Conservation (phyloP, 2,329 filamentous ascomycete species). For the Karstenula rhodostoma region DNA sequence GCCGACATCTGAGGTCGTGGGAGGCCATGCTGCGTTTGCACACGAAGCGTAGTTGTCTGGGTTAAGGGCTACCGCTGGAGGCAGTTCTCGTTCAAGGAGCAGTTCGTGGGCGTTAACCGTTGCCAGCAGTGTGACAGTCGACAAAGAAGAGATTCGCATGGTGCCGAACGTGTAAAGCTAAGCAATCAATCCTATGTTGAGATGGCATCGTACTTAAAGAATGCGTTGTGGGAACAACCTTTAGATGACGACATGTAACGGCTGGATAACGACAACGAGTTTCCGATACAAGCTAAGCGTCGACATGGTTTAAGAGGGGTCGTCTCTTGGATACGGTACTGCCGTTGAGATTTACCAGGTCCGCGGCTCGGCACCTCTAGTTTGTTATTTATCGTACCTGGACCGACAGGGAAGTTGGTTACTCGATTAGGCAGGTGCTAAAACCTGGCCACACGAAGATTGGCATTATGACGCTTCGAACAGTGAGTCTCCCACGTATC, state of each 20-base stretch:
- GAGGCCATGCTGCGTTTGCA: slow-evolving; percentile 53
- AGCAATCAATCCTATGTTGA: not conserved
- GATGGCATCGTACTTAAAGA: not conserved
- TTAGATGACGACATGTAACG: slow-evolving; percentile 14
- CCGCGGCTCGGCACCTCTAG: slow-evolving; percentile 37
- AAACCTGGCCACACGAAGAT: not conserved
- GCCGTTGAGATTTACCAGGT: slow-evolving; percentile 17
- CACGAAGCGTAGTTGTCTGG: slow-evolving; percentile 43
- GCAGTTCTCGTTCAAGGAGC: slow-evolving; percentile 36
- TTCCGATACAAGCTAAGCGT: slow-evolving; percentile 39
- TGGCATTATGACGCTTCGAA: not conserved
- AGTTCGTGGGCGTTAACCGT: slow-evolving; percentile 35
- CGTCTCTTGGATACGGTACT: slow-evolving; percentile 19
- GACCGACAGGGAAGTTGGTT: slow-evolving; percentile 34
- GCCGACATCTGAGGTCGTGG: slow-evolving; percentile 43
- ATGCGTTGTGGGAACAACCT: not conserved
- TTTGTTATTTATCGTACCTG: slow-evolving; percentile 21
- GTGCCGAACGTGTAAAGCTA: not conserved
- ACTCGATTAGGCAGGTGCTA: slow-evolving; percentile 39
- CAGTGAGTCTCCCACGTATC: not conserved
- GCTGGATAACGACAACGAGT: slow-evolving; percentile 21
- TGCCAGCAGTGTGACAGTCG: slow-evolving; percentile 25
- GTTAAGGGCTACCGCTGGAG: slow-evolving; percentile 41
- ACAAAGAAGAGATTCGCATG: slow-evolving; percentile 32
- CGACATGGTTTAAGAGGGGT: slow-evolving; percentile 16